Evolutionary conservation across 441 rosid genomes (phyloP), one percentile per base, ranked within the genome.

Genomic region (Brassica hybrid): DNA sequence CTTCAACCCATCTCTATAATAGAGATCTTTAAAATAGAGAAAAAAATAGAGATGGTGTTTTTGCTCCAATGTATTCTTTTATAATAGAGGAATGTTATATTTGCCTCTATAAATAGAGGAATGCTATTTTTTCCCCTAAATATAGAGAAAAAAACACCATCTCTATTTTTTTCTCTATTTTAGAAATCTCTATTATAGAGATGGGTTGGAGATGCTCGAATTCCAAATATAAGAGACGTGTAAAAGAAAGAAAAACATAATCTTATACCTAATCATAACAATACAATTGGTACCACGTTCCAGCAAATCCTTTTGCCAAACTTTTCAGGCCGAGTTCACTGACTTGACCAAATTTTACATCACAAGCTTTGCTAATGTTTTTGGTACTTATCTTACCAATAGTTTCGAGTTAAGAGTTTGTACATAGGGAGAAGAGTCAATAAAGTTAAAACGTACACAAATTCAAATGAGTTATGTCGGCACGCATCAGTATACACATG

Each of bases 141-240:
- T n/a, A n/a, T n/a, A n/a, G n/a, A n/a, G n/a, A n/a, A n/a, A n/a
- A n/a, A n/a, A n/a, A n/a, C n/a, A n/a, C n/a, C n/a, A n/a, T n/a
- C n/a, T n/a, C n/a, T n/a, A n/a, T n/a, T n/a, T n/a, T n/a, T n/a
- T n/a, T n/a, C n/a, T n/a, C n/a, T n/a, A n/a, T n/a, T n/a, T n/a
- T n/a, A n/a, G n/a, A n/a, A n/a, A n/a, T n/a, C n/a, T n/a, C n/a
- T n/a, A n/a, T n/a, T n/a, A n/a, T n/a, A n/a, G n/a, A n/a, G n/a
- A n/a, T n/a, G n/a, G n/a, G n/a, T n/a, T n/a, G n/a, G n/a, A n/a
- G n/a, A n/a, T n/a, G n/a, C n/a, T n/a, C n/a, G 67, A 72, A 58
- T 4, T 52, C 34, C 9, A 36, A 36, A 69, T 58, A 57, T 54
- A 62, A 70, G 76, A 71, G 80, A 71, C 72, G 72, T 57, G 76